Evolutionary conservation across 805 yeast genomes (phyloP), one percentile per base, ranked within the genome.

Genomic region (Saccharomycopsis amapae): DNA sequence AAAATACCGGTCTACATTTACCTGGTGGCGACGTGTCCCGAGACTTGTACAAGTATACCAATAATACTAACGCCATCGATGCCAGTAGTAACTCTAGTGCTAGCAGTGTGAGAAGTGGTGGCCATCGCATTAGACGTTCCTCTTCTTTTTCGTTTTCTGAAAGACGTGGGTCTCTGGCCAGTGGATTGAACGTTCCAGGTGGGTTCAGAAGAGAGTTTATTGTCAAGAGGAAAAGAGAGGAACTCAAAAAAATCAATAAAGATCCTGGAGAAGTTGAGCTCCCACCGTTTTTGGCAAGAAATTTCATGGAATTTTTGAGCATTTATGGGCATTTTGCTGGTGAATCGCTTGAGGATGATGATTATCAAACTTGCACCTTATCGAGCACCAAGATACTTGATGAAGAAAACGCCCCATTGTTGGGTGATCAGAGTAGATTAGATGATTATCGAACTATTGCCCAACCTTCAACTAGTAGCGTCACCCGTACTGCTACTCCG

Each of bases 301-400:
- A 84, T 60, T 85, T 85, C 53, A 68, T 84, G 54, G 93, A 85
- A 60, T 85, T 85, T 57, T 65, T 85, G 38, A 79, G 84, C 52
- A 71, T 85, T 5, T 85, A 85, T 61, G 94, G 94, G 5, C 90
- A 85, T 65, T 85, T 85, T 63, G 93, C 93, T 2, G 94, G 94
- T 58, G 93, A 84, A 62, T 76, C 79, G 33, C 70, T 84, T 44
- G 90, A 82, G 55, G 83, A 78, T 56, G 80, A 75, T 45, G 88
- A 79, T 56, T 75, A 67, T 44, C 55, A 59, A 48, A 48, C 55
- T 68, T 65, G 58, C 58, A 22, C 78, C 69, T 39, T 76, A 70
- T 38, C 66, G 64, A 20, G 56, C 65, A 2, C 69, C 69, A 6
- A 46, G 33, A 20, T 41, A 15, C 20, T 37, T 10, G 45, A 49